Evolutionary conservation across 176 grass and related monocot species (phyloP).

Genomic region (Oropetium thomaeum): DNA sequence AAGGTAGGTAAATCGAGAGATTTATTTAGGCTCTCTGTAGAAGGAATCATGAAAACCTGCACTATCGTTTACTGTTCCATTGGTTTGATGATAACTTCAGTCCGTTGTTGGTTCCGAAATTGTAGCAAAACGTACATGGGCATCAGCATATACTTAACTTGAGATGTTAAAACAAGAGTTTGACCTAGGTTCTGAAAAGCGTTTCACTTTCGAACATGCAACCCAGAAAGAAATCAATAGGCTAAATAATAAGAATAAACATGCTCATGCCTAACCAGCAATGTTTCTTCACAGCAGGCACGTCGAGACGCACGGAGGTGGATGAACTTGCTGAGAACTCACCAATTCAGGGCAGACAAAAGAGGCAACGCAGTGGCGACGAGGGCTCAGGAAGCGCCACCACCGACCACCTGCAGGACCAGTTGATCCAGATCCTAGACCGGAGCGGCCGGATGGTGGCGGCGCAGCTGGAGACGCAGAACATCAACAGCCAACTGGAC

Average conservation of each 20-base stretch:
- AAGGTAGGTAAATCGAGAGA: no score
- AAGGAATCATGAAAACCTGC: no score
- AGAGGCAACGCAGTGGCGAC: slow-evolving; percentile 52
- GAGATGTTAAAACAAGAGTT: neutral
- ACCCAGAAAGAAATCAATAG: neutral
- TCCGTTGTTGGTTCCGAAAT: neutral
- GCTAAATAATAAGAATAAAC: neutral
- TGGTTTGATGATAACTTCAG: neutral
- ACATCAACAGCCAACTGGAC: slow-evolving; percentile 77
- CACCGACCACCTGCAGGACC: slow-evolving; percentile 32
- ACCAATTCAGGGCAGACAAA: slow-evolving; percentile 37
- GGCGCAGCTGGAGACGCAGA: slow-evolving; percentile 69
- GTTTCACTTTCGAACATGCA: neutral
- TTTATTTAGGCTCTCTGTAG: no score
- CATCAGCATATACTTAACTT: neutral
- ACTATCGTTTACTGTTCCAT: slow-evolving; percentile 33
- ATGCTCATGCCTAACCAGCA: slow-evolving; percentile 8
- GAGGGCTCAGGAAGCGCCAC: neutral
- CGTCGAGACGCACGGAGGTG: slow-evolving; percentile 64
- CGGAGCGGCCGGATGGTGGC: slow-evolving; percentile 62
- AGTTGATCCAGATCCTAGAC: slow-evolving; percentile 68
- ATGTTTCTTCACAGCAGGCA: slow-evolving; percentile 46
- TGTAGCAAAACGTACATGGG: neutral
- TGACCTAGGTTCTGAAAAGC: no score
- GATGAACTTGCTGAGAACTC: slow-evolving; percentile 35